Base-by-base conservation (phyloP, 2,329 filamentous ascomycete genomes). In the Ophiostoma novo-ulmi region DNA sequence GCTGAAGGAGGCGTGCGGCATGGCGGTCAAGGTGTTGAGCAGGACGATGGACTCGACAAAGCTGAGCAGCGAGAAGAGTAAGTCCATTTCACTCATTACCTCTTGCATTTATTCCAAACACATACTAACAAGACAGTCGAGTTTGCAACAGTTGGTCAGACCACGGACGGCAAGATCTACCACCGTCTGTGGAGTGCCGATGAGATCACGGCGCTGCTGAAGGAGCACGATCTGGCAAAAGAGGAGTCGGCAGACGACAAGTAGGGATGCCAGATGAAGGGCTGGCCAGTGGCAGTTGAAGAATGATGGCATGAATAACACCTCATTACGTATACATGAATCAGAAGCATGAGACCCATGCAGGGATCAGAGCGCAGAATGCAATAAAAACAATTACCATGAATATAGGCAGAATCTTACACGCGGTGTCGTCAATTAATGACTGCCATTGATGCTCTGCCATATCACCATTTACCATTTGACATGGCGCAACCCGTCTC, bases 11-110 rank as follows among this genome's bases (percentile, higher is more conserved):
- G 95, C 96, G 5, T 99, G 95, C 80, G 93, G 91, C 70, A 91
- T 97, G 86, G 95, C 95, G 13, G 95, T 99, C 80, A 99, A 99
- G 87, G 95, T 99, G 74, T 83, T 99, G 75, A 98, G 95, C 87
- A 99, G 99, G 89, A 99, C 95, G 6, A 99, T 99, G 96, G 95
- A 99, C 81, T 97, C 94, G 70, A 98, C 94, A 70, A 99, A 97
- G 86, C 83, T 99, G 79, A 97, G 93, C 85, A 97, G 93, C 79
- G 95, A 99, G 87, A 99, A 99, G 88, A 97, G 94, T 97, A 83
- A 81, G 92, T 85, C 17, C 48, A 26, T 14, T n/a, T 10, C n/a
- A 55, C 48, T 14, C 20, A 8, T 8, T 36, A 6, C n/a, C 11
- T 35, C 6, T 22, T 58, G 48, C 13, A 64, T n/a, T n/a, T 8